A percentile compares a stretch with the other conserved stretches of the same genome.
These are phyloP conservation scores for Salix viminalis DNA, from an alignment of 345 rosid genomes.

Conservation along the genomic window DNA sequence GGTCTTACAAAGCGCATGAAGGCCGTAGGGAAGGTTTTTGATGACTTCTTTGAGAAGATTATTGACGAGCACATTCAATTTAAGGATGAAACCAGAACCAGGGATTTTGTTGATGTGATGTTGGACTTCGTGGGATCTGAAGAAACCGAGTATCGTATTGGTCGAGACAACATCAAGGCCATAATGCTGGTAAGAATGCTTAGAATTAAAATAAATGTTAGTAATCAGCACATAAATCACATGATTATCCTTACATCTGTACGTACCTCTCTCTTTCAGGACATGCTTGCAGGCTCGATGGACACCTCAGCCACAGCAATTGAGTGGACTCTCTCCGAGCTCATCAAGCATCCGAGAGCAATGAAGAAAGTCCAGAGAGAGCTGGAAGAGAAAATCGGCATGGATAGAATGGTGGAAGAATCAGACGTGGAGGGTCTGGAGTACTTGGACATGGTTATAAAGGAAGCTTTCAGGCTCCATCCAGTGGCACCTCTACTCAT, in stretches of 20 bases:
- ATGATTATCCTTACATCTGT: neutral
- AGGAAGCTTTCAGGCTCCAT: constrained; percentile 47
- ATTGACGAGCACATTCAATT: constrained; percentile 34
- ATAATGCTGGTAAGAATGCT: constrained; percentile 13
- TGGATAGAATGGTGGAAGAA: constrained; percentile 41
- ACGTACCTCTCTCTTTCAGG: neutral
- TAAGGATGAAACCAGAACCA: constrained; percentile 11
- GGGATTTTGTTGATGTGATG: constrained; percentile 21
- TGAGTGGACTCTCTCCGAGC: constrained; percentile 23
- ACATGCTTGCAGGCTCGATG: constrained; percentile 21
- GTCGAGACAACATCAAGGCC: constrained; percentile 27
- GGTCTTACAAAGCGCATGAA: constrained; percentile 37
- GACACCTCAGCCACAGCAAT: constrained; percentile 24
- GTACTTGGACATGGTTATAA: constrained; percentile 41
- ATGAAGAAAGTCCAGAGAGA: constrained; percentile 38
- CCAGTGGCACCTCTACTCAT: constrained; percentile 34
- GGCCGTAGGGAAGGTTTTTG: constrained; percentile 28
- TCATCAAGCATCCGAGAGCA: constrained; percentile 27
- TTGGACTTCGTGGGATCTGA: constrained; percentile 22
- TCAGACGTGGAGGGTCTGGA: constrained; percentile 34
- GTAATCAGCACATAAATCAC: neutral
- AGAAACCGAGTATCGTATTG: constrained; percentile 18
- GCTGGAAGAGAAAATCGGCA: constrained; percentile 32
- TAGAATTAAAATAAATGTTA: neutral
- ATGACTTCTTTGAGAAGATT: constrained; percentile 40